Evolutionary conservation across 2,329 filamentous ascomycete species (phyloP), one percentile per base, ranked within the genome.

Genomic region (Aschersonia sp.): DNA sequence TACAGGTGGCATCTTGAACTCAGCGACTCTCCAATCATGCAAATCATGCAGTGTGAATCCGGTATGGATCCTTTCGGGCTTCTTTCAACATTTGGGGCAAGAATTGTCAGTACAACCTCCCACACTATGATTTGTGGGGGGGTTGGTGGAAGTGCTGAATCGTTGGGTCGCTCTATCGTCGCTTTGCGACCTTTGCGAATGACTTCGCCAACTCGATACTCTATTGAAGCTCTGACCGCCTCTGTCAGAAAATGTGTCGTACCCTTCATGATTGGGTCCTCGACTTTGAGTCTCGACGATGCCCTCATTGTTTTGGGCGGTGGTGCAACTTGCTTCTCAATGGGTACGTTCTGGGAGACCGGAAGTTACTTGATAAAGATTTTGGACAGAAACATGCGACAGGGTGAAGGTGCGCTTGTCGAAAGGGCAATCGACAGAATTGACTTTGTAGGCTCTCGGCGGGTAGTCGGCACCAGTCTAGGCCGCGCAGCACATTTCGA

Each of bases 261-360:
- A 47, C 87, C 87, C 10, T 69, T 94, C 5, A 71, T 94, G 45
- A 70, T 87, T 45, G 87, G 89, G 2, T 74, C 80, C 48, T 79
- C 79, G 5, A 67, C 74, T 6, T 62, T 74, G 11, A 58, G 66
- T 31, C 64, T 73, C 1, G 65, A 67, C 41, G 65, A 70, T 32
- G 64, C 73, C 14, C 56, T 88, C 4, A 56, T 86, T 8, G 66
- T 94, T 6, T 62, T 84, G 44, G 87, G 87, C 1, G 89, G 89
- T 12, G 89, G 87, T 39, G 87, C 84, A 12, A 86, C 87, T 0
- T 94, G 87, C 61, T 94, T 94, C 67, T 88, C 86, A 0, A 94
- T 94, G 73, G 88, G 88, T 1, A 85, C 84, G 6, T 88, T 78
- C 57, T 94, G 86, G 85, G 89, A 88, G 45, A 70, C 72, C 32